phyloP scores from a whole-genome alignment of 768 basidiomycete genomes.

The Erythrobasidium yunnanense region DNA sequence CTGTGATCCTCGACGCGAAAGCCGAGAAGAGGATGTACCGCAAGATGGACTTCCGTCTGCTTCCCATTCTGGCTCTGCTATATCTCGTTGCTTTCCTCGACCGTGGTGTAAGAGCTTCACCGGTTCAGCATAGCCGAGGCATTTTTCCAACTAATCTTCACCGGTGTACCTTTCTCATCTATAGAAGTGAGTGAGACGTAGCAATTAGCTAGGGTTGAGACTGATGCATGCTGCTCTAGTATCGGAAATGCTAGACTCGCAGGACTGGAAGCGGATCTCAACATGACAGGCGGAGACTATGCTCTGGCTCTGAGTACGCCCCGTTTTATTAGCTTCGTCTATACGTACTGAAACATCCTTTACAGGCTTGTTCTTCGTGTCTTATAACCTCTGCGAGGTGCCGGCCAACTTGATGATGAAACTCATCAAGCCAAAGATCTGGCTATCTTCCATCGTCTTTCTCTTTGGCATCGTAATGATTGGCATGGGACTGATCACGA shows the following conservation, averaged over 20 bases:
- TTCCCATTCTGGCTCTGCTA: conserved; percentile 28
- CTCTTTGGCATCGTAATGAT: conserved; percentile 30
- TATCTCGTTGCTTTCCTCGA: conserved; percentile 28
- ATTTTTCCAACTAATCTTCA: neutral
- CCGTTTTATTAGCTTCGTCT: neutral
- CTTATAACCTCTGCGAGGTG: conserved; percentile 28
- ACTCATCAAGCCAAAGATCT: conserved; percentile 26
- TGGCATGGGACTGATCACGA: neutral
- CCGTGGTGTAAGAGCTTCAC: too few relatives aligned
- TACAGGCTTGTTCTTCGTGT: neutral
- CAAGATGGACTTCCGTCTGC: conserved; percentile 26
- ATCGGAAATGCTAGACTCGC: conserved; percentile 29
- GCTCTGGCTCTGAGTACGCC: conserved; percentile 26
- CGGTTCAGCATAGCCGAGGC: too few relatives aligned
- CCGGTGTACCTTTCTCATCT: too few relatives aligned
- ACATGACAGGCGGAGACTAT: conserved; percentile 32
- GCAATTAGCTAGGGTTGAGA: neutral
- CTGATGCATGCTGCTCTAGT: conserved; percentile 5
- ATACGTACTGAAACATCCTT: neutral
- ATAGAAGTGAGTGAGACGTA: neutral
- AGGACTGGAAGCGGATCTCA: conserved; percentile 33
- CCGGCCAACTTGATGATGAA: conserved; percentile 35
- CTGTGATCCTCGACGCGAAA: conserved; percentile 6
- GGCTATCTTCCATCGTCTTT: conserved; percentile 30
- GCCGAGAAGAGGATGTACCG: conserved; percentile 16